Base-by-base conservation (phyloP, 2,329 filamentous ascomycete genomes). In the Exophiala bonariae region DNA sequence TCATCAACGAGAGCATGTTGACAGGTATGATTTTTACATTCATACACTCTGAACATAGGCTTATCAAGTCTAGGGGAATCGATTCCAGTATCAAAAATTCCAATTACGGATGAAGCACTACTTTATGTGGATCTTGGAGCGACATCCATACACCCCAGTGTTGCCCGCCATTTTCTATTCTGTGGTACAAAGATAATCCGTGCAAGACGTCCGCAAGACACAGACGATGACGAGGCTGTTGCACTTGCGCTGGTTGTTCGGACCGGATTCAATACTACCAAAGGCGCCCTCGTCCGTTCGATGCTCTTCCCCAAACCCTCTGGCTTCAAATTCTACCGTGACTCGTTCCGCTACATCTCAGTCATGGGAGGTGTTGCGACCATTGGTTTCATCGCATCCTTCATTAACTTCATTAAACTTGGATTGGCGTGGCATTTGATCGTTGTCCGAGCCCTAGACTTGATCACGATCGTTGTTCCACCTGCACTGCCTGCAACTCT, bases 271-370 rank as follows among this genome's bases (percentile, higher is more conserved):
- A 95, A 95, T 65, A 99, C 93, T 0, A 99, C 93, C 2, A 99
- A 99, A 66, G 93, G 93, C 18, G 89, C 93, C 8, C 74, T 99
- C 14, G 90, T 99, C 49, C 86, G 93, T 18, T 97, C 93, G 1
- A 99, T 99, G 92, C 79, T 99, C 30, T 99, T 99, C 64, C 95
- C 93, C 0, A 99, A 99, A 63, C 93, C 93, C 1, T 96, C 92
- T 1, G 92, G 92, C 0, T 99, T 99, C 80, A 97, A 95, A 62
- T 99, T 99, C 65, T 99, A 99, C 66, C 83, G 89, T 33, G 93
- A 99, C 66, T 96, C 92, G 0, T 99, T 99, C 71, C 83, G 91
- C 17, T 99, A 99, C 66, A 97, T 99, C 50, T 90, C 88, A 3
- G 93, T 99, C 50, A 99, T 99, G 93, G 92, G 81, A 4, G 72